Evolutionary conservation across 148 eudicot genomes (phyloP).

Genomic region (Cornus controversa): DNA sequence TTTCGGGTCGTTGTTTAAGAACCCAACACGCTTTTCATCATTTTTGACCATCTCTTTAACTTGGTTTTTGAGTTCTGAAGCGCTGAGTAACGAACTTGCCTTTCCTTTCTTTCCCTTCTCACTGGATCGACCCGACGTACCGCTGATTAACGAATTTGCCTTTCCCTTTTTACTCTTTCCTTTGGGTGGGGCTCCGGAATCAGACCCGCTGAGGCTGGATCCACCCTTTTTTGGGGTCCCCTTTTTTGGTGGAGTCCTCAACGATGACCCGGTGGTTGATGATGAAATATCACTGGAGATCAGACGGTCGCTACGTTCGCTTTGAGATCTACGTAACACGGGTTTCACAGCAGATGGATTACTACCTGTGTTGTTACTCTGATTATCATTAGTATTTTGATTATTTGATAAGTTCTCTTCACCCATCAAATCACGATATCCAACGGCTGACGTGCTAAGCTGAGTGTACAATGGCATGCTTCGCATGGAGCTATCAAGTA

Average conservation of each 20-base stretch:
- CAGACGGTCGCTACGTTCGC: constrained; percentile 49
- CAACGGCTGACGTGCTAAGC: constrained; percentile 52
- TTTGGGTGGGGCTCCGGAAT: neutral
- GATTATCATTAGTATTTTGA: neutral
- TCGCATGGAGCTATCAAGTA: constrained; percentile 58
- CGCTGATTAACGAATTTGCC: constrained; percentile 36
- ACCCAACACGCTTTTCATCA: neutral
- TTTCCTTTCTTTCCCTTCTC: constrained; percentile 20
- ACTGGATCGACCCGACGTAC: constrained; percentile 18
- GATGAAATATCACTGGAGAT: constrained; percentile 17
- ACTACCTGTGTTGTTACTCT: neutral
- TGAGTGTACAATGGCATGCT: constrained; percentile 73
- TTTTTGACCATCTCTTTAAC: constrained; percentile 7
- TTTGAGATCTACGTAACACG: constrained; percentile 33
- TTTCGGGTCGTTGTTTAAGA: neutral
- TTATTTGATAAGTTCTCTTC: constrained; percentile 24
- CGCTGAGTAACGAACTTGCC: constrained; percentile 30
- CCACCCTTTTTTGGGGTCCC: constrained; percentile 7
- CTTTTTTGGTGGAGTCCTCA: constrained; percentile 5
- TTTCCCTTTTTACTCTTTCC: constrained; percentile 18
- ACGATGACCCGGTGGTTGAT: constrained; percentile 19
- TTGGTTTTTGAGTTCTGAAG: constrained; percentile 16
- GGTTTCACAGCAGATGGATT: constrained; percentile 7
- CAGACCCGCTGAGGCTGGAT: constrained; percentile 21
- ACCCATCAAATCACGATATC: constrained; percentile 55